A percentile compares a stretch with the other conserved stretches of the same genome.
Evolutionary conservation across 2,329 filamentous ascomycete genomes (phyloP).

Genomic region (Ophiostoma sp.): DNA sequence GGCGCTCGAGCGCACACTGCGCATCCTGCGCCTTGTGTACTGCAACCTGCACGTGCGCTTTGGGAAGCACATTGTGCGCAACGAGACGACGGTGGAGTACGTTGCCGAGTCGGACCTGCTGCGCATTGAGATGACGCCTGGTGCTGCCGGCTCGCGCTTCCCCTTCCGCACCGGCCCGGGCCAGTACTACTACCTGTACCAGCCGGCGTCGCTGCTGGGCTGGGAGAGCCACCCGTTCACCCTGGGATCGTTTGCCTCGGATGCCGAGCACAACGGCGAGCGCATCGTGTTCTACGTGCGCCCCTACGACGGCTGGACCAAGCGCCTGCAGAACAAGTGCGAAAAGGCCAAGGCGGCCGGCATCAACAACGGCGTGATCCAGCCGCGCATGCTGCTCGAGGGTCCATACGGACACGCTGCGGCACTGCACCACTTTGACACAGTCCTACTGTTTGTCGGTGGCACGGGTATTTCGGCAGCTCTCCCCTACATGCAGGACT

Average conservation of each 20-base stretch:
- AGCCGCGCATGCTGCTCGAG: constrained; percentile 24
- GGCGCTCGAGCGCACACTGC: constrained; percentile 29
- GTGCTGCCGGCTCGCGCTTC: constrained; percentile 5
- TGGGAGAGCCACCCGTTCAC: constrained; percentile 51
- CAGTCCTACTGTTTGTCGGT: constrained; percentile 26
- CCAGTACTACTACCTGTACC: constrained; percentile 43
- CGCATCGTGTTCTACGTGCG: constrained; percentile 25
- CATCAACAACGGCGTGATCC: constrained; percentile 12
- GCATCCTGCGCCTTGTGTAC: constrained; percentile 39
- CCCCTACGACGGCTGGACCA: constrained; percentile 27
- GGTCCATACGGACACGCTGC: constrained; percentile 27
- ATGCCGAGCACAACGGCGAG: constrained; percentile 14
- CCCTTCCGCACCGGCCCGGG: constrained; percentile 34
- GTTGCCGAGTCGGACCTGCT: constrained; percentile 23
- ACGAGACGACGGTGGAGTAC: constrained; percentile 18
- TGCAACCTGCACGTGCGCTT: constrained; percentile 35
- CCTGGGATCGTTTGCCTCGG: constrained; percentile 31
- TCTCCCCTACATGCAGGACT: constrained; percentile 25
- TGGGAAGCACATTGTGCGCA: constrained; percentile 18
- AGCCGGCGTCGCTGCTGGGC: constrained; percentile 37
- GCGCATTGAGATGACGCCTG: constrained; percentile 22
- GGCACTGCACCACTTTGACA: constrained; percentile 24
- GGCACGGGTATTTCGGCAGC: constrained; percentile 27
- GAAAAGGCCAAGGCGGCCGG: constrained; percentile 11
- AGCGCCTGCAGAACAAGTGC: constrained; percentile 23